Conservation (phyloP, 768 basidiomycete genomes). For the Collybiopsis luxurians region DNA sequence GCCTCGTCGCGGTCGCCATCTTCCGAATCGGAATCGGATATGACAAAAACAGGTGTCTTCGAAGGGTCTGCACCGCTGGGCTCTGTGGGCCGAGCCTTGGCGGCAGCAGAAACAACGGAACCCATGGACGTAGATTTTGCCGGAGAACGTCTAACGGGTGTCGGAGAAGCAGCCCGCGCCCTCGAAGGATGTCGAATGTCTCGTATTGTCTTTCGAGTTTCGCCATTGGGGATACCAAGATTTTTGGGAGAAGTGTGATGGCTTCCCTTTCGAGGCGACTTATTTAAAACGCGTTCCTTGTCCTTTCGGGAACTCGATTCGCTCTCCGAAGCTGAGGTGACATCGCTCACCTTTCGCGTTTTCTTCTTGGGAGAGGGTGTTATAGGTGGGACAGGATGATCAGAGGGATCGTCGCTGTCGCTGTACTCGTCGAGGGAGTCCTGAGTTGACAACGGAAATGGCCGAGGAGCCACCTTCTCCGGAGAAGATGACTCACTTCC, state of each 20-base stretch:
- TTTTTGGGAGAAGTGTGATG: background rate
- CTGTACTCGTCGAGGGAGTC: background rate
- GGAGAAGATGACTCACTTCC: background rate
- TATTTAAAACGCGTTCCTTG: background rate
- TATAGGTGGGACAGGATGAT: constrained; percentile 4
- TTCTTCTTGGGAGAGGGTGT: constrained; percentile 6
- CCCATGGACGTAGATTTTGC: background rate
- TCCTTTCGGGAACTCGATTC: background rate
- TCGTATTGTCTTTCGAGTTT: background rate
- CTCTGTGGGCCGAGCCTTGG: background rate
- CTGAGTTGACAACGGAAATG: background rate
- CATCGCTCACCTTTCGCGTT: background rate
- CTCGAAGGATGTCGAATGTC: constrained; percentile 7
- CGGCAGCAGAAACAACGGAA: background rate
- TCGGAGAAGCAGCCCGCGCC: constrained; percentile 1
- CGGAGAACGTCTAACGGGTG: background rate
- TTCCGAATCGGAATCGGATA: background rate
- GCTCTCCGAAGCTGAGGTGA: background rate
- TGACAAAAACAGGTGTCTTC: background rate
- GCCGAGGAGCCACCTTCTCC: background rate
- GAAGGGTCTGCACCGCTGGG: background rate
- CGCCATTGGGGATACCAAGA: background rate
- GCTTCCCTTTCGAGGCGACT: background rate
- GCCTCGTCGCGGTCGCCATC: background rate
- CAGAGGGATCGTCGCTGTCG: background rate